phyloP scores from a whole-genome alignment of 129 eudicot species.

The Pseudognaphalium luteoalbum region DNA sequence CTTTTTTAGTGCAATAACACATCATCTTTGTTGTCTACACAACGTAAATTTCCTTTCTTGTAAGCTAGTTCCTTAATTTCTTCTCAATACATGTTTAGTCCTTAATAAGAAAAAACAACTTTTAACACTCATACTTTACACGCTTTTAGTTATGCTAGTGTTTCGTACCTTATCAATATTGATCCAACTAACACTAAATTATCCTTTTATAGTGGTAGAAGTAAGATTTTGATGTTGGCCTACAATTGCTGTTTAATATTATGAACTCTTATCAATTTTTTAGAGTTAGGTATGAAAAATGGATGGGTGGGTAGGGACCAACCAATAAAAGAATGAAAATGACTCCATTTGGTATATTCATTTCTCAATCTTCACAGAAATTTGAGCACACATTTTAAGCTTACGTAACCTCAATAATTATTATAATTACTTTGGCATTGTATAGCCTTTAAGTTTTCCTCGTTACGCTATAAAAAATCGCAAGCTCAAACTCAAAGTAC shows the following conservation, averaged over 20 bases:
- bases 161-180: background rate
- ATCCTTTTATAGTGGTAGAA: background rate
- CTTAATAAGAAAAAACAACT: background rate
- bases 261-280: background rate
- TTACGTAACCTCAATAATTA: background rate
- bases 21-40: background rate
- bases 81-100: conserved; percentile 4
- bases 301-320: background rate
- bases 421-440: background rate
- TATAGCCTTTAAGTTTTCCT: background rate
- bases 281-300: background rate
- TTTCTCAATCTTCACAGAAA: background rate
- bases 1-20: background rate
- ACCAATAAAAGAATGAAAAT: background rate
- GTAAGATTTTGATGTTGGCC: background rate
- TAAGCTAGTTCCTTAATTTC: background rate
- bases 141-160: background rate
- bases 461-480: too few species aligned
- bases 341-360: background rate
- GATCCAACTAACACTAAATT: background rate
- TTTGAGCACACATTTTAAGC: conserved; percentile 11
- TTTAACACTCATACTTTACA: background rate
- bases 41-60: background rate
- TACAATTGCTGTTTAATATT: conserved; percentile 8
- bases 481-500: too few species aligned